Conservation (phyloP, 2,329 filamentous ascomycete species). For the Fusarium succisae region DNA sequence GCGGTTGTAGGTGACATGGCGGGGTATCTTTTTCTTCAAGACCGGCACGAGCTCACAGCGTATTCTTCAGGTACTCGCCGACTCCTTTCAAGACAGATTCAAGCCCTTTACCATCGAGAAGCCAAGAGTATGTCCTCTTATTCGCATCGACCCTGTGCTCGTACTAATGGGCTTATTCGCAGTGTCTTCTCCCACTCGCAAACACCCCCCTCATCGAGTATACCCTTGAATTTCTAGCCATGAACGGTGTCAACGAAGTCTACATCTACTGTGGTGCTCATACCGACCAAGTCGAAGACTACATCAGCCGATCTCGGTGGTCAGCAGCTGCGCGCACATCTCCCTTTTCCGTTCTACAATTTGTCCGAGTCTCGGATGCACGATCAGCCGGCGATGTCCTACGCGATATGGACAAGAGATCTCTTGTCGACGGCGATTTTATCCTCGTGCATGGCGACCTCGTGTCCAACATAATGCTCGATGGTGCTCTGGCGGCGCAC, state of each 20-base stretch:
- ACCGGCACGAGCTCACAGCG: constrained; percentile 33
- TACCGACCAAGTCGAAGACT: constrained; percentile 85
- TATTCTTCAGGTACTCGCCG: constrained; percentile 77
- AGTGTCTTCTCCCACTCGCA: constrained; percentile 93
- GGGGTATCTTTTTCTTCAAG: constrained; percentile 35
- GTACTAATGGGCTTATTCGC: constrained; percentile 33
- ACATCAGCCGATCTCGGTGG: constrained; percentile 81
- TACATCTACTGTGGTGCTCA: constrained; percentile 92
- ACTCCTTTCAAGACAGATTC: constrained; percentile 94
- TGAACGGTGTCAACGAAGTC: constrained; percentile 93
- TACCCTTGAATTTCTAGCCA: constrained; percentile 93
- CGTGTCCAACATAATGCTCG: constrained; percentile 88
- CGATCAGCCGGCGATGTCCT: constrained; percentile 93
- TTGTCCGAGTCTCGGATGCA: constrained; percentile 85
- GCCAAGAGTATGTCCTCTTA: constrained; percentile 73
- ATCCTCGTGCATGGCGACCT: constrained; percentile 92
- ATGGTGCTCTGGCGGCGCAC: constrained; percentile 79
- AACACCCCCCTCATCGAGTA: constrained; percentile 98
- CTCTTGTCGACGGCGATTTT: constrained; percentile 89
- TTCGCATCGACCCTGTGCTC: background rate
- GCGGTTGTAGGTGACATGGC: constrained; percentile 59
- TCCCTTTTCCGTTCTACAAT: constrained; percentile 82
- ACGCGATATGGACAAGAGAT: constrained; percentile 88
- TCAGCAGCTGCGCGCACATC: constrained; percentile 65
- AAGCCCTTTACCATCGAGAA: constrained; percentile 87